Evolutionary conservation across 148 eudicot species (phyloP), one percentile per base, ranked within the genome.

Genomic region (Bassia scoparia): DNA sequence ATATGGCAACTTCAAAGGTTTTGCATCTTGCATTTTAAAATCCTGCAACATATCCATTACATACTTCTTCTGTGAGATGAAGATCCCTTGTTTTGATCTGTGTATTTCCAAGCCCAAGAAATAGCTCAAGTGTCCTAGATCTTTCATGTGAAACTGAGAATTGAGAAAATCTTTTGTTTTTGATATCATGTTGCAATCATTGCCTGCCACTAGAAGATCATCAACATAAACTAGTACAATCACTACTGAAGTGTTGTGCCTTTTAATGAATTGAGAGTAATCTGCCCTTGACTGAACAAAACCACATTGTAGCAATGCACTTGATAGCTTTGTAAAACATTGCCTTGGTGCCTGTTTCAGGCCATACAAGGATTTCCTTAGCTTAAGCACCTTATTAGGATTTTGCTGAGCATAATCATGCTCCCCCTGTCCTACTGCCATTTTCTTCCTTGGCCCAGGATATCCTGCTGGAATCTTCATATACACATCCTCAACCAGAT

Each of bases 51-150:
- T 9, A 11, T 72, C 61, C 1, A 67, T 16, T 0, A 8, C 50
- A 37, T 44, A 78, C 18, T 72, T 72, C 30, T 64, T 38, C 24
- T 78, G 72, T 29, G 35, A 53, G 1, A 72, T 9, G 1, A 44
- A 72, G 0, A 67, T 43, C 1, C 77, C 67, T 7, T 23, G 7
- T 0, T 27, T 11, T 5, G 50, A 44, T 10, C 72, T 66, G 3
- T 63, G 30, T 7, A 78, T 26, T 24, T 78, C 77, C 0, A 78
- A 0, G 0, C 76, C 81, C 18, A 78, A 29, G 38, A 78, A 72
- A 29, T 78, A 78, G 10, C 50, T 78, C 3, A 70, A 13, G 0
- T 64, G n/a, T n/a, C n/a, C n/a, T n/a, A n/a, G n/a, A n/a, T n/a
- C n/a, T n/a, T n/a, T n/a, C n/a, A n/a, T n/a, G 8, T 71, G 61